Percentiles rank a stretch among this genome's conserved stretches.
These are phyloP conservation scores for Neurospora sp. DNA, from an alignment of 495 filamentous ascomycete species.

Conservation along the genomic window DNA sequence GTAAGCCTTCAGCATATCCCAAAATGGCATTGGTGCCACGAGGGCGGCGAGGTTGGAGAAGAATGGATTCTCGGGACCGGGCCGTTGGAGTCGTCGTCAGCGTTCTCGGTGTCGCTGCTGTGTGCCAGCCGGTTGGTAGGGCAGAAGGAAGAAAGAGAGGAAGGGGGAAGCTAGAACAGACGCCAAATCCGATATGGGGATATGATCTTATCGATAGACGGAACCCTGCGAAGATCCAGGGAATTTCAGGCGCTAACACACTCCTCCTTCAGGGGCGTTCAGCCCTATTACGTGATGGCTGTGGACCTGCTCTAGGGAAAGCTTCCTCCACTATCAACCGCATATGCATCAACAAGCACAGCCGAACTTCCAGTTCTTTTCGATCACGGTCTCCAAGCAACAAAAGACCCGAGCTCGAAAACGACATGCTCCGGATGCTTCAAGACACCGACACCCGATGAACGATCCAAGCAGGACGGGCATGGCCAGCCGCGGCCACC, in stretches of 20 bases:
- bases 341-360: background rate
- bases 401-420: background rate
- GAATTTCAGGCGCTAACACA: background rate
- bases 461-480: background rate
- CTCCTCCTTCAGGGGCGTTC: background rate
- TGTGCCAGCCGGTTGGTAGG: background rate
- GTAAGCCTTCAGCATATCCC: background rate
- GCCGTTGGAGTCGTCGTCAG: background rate
- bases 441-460: background rate
- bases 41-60: background rate
- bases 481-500: background rate
- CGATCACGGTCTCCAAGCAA: background rate
- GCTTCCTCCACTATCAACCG: background rate
- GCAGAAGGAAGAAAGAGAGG: background rate
- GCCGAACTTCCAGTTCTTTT: background rate
- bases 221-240: background rate
- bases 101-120: background rate
- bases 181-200: background rate
- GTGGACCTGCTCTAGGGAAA: background rate
- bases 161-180: background rate
- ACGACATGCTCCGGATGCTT: background rate
- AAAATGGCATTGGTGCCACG: background rate
- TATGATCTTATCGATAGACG: constrained; percentile 1
- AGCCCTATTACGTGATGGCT: background rate
- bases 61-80: background rate